Percentiles rank a stretch among this genome's conserved stretches.
Conservation (phyloP, 805 yeast genomes). For the Monosporozyma aquatica region DNA sequence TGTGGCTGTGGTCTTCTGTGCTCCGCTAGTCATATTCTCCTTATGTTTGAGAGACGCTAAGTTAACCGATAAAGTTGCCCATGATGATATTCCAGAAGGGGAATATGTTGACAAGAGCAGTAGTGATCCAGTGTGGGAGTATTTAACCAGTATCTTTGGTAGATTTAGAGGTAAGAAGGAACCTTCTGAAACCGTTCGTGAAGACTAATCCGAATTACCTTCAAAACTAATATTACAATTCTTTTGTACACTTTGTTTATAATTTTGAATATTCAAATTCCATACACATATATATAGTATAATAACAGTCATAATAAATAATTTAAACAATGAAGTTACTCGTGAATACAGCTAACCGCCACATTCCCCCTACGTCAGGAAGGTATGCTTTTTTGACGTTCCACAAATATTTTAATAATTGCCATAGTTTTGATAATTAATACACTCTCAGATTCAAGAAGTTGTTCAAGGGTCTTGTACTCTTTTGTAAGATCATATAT, state of each 20-base stretch:
- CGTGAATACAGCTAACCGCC: too few relatives aligned
- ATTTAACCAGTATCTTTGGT: slow-evolving; percentile 1
- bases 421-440: neutral
- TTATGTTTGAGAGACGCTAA: slow-evolving; percentile 22
- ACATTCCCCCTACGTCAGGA: too few relatives aligned
- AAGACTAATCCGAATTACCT: neutral
- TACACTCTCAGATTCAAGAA: too few relatives aligned
- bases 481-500: neutral
- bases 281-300: too few relatives aligned
- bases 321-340: too few relatives aligned
- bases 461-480: neutral
- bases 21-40: slow-evolving; percentile 20
- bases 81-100: slow-evolving; percentile 22
- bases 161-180: neutral
- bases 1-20: slow-evolving; percentile 29
- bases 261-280: too few relatives aligned
- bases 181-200: neutral
- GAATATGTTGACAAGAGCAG: slow-evolving; percentile 15
- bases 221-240: too few relatives aligned
- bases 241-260: too few relatives aligned
- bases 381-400: too few relatives aligned
- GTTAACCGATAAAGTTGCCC: slow-evolving; percentile 21
- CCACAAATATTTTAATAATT: neutral
- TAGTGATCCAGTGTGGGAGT: slow-evolving; percentile 18
- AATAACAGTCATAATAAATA: too few relatives aligned